A percentile compares a stretch with the other conserved stretches of the same genome.
Conservation (phyloP, 306 rosid species). For the Alnus rubra region DNA sequence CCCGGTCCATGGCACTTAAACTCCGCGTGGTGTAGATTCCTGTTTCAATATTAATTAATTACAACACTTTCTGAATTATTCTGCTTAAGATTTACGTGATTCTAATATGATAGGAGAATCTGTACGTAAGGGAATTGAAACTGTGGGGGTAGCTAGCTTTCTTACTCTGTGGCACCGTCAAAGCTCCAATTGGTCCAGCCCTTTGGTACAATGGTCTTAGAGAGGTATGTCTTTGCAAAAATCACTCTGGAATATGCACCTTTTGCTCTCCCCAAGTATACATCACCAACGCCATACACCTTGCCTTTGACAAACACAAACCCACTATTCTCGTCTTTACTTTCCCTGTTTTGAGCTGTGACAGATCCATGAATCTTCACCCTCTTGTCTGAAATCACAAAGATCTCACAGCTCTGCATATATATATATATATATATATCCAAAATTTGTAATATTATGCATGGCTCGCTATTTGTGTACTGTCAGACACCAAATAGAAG, state of each 20-base stretch:
- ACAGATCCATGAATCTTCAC: conserved; percentile 56
- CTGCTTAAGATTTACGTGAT: too few relatives aligned
- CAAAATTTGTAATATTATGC: too few relatives aligned
- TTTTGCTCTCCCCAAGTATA: conserved; percentile 78
- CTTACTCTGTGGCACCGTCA: conserved; percentile 64
- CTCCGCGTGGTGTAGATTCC: conserved; percentile 64
- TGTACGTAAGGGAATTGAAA: too few relatives aligned
- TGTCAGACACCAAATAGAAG: too few relatives aligned
- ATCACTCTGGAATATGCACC: conserved; percentile 68
- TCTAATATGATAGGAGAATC: too few relatives aligned
- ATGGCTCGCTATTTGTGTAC: not conserved
- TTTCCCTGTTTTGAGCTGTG: conserved; percentile 60
- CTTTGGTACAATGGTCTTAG: conserved; percentile 45
- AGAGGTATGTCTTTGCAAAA: conserved; percentile 58
- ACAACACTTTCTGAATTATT: too few relatives aligned
- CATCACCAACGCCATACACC: conserved; percentile 74
- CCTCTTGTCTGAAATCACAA: conserved; percentile 73
- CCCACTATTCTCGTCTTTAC: conserved; percentile 54
- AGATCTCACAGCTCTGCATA: conserved; percentile 68
- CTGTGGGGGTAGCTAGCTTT: too few relatives aligned
- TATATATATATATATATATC: too few relatives aligned
- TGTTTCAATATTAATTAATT: conserved; percentile 12
- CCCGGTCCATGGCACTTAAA: conserved; percentile 71
- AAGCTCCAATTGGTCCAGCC: conserved; percentile 90
- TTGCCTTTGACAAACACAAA: conserved; percentile 56